Evolutionary conservation across 192 early-diverging fungal genomes (phyloP).

Genomic region (Umbelopsis isabellina): DNA sequence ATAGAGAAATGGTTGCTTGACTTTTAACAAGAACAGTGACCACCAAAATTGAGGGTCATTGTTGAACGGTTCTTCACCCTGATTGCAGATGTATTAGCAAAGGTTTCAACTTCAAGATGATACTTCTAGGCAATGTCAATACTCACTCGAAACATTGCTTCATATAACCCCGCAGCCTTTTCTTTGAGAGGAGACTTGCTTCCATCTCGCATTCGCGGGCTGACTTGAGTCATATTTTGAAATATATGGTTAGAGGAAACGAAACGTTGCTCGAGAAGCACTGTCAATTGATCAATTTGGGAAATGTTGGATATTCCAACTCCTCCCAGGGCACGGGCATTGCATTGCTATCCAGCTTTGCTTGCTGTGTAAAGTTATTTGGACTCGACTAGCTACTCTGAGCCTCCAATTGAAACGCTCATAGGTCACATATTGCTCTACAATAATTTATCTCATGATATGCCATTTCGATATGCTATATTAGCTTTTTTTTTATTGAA

Average conservation of each 20-base stretch:
- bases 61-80: constrained; percentile 52
- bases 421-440: too few species aligned
- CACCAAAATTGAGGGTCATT: constrained; percentile 51
- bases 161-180: constrained; percentile 54
- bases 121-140: background rate
- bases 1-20: constrained; percentile 44
- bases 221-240: constrained; percentile 1
- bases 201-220: constrained; percentile 4
- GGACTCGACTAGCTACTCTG: too few species aligned
- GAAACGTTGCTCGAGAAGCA: background rate
- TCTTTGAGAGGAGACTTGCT: constrained; percentile 44
- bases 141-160: background rate
- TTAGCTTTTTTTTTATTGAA: too few species aligned
- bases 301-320: background rate
- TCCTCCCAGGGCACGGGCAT: too few species aligned
- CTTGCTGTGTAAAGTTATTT: too few species aligned
- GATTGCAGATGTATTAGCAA: background rate
- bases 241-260: background rate
- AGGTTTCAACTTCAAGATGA: background rate
- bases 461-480: too few species aligned
- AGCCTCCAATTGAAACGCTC: too few species aligned
- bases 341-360: too few species aligned
- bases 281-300: constrained; percentile 4
- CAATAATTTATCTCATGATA: too few species aligned
- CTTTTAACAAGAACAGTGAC: constrained; percentile 51